Conservation (phyloP, 1,284 basidiomycete species). For the Leccinum discolor region DNA sequence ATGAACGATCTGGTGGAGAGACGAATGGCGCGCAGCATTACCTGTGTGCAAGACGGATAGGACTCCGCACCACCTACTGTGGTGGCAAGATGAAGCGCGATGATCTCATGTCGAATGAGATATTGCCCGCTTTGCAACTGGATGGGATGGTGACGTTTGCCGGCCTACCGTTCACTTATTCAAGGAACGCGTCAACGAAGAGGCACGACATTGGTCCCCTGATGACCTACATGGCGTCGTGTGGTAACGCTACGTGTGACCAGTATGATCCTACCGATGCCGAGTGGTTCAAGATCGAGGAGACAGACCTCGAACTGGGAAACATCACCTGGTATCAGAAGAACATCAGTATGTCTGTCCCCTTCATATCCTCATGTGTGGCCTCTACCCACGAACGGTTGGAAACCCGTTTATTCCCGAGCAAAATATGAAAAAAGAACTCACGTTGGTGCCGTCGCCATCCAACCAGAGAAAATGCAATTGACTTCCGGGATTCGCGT, state of each 20-base stretch:
- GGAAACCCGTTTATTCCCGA: neutral
- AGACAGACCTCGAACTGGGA: too few relatives aligned
- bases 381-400: conserved; percentile 49
- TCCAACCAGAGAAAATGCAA: conserved; percentile 63
- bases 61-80: conserved; percentile 50
- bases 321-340: too few relatives aligned
- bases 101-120: conserved; percentile 54
- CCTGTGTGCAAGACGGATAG: conserved; percentile 56
- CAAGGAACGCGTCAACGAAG: conserved; percentile 2
- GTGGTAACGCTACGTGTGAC: too few relatives aligned
- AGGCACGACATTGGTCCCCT: neutral
- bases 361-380: conserved; percentile 37
- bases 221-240: too few relatives aligned
- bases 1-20: neutral
- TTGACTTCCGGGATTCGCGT: conserved; percentile 64
- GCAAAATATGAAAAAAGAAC: conserved; percentile 22
- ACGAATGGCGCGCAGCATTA: conserved; percentile 13
- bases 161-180: conserved; percentile 28
- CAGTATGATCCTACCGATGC: too few relatives aligned
- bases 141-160: conserved; percentile 43
- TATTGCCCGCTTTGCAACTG: conserved; percentile 46
- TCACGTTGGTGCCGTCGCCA: conserved; percentile 47
- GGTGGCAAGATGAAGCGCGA: conserved; percentile 48
- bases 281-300: too few relatives aligned
- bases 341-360: too few relatives aligned